Percentiles rank a stretch among this genome's conserved stretches.
These are phyloP conservation scores for Phytophthora citrophthora DNA, from an alignment of 352 stramenopile genomes.

Conservation along the genomic window DNA sequence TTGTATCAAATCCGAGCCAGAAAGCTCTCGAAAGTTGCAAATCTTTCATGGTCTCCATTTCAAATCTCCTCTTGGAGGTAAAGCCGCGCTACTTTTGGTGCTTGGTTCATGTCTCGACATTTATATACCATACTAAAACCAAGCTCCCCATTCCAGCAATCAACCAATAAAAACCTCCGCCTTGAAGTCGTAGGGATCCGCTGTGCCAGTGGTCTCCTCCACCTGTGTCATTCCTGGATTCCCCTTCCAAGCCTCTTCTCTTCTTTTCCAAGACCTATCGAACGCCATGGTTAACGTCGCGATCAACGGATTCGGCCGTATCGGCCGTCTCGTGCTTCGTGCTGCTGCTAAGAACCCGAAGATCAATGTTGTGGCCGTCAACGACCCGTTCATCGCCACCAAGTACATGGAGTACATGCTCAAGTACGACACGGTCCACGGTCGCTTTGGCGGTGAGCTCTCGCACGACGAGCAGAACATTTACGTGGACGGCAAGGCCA, in stretches of 20 bases:
- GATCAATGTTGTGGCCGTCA: constrained; percentile 94
- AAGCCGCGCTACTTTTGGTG: constrained; percentile 19
- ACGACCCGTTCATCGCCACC: constrained; percentile 95
- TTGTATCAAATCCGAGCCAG: background rate
- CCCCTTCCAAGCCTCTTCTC: constrained; percentile 35
- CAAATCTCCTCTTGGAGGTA: constrained; percentile 22
- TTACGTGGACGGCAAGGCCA: constrained; percentile 92
- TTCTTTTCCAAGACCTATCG: no score
- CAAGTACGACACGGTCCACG: constrained; percentile 94
- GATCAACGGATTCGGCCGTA: constrained; percentile 92
- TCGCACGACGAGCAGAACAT: constrained; percentile 89
- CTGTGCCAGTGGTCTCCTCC: constrained; percentile 7
- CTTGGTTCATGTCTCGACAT: constrained; percentile 13
- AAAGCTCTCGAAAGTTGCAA: constrained; percentile 3
- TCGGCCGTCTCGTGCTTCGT: no score
- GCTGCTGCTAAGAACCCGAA: constrained; percentile 89
- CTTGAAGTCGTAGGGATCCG: constrained; percentile 16
- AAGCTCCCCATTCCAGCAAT: constrained; percentile 10
- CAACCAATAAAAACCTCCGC: constrained; percentile 15
- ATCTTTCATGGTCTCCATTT: no score
- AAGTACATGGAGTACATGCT: constrained; percentile 98
- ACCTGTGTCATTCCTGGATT: constrained; percentile 52
- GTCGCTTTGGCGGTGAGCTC: constrained; percentile 16
- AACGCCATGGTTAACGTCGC: constrained; percentile 78
- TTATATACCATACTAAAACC: constrained; percentile 20